Evolutionary conservation across 306 rosid genomes (phyloP).

Genomic region (Pterocarpus macrocarpus): DNA sequence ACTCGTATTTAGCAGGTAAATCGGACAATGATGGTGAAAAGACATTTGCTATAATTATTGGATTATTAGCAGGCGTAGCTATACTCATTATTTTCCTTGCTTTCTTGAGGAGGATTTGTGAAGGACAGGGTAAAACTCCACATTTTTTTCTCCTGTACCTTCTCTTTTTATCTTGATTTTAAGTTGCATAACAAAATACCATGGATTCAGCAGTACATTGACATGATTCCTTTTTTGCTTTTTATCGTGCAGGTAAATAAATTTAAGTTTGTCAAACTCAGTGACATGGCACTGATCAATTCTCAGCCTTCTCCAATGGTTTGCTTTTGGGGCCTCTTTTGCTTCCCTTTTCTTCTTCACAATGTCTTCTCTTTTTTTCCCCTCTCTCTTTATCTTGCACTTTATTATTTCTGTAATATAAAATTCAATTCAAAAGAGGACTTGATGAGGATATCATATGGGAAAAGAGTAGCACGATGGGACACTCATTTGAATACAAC

Average conservation of each 20-base stretch:
- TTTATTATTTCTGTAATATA: slow-evolving; percentile 36
- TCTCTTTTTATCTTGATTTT: neutral
- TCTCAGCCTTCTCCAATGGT: slow-evolving; percentile 41
- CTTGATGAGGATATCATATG: slow-evolving; percentile 44
- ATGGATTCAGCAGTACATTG: neutral
- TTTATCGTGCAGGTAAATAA: slow-evolving; percentile 78
- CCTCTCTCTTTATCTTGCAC: slow-evolving; percentile 23
- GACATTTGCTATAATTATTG: slow-evolving; percentile 91
- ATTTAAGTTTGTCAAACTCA: slow-evolving; percentile 31
- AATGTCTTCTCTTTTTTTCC: slow-evolving; percentile 25
- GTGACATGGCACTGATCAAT: slow-evolving; percentile 44
- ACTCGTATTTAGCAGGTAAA: slow-evolving; percentile 58
- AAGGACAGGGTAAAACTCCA: slow-evolving; percentile 60
- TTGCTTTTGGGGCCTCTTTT: slow-evolving; percentile 55
- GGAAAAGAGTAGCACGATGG: slow-evolving; percentile 46
- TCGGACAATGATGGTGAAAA: slow-evolving; percentile 69
- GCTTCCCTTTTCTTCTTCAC: slow-evolving; percentile 32
- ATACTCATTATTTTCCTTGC: slow-evolving; percentile 77
- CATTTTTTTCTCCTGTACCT: neutral
- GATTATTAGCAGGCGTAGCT: slow-evolving; percentile 88
- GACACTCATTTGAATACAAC: slow-evolving; percentile 47
- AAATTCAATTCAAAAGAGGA: slow-evolving; percentile 42
- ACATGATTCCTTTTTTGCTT: slow-evolving; percentile 13
- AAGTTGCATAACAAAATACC: neutral
- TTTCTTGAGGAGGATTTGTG: slow-evolving; percentile 72